Evolutionary conservation across 441 rosid genomes (phyloP), one percentile per base, ranked within the genome.

Genomic region (Adansonia rubrostipa): DNA sequence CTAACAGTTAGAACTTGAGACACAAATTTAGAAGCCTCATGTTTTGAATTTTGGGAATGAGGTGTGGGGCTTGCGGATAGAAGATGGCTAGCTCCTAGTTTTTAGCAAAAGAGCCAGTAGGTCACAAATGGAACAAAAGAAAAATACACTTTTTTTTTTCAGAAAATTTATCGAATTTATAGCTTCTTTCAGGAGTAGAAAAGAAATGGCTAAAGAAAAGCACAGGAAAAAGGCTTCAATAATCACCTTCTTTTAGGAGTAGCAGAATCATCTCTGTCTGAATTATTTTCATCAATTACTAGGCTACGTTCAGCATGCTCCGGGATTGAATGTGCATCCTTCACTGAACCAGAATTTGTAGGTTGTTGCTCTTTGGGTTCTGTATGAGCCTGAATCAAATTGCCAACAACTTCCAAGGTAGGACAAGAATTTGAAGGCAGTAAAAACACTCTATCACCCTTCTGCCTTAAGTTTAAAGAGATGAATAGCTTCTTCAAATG

Each of bases 401-500:
- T 86, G 76, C 90, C 96, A 62, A 92, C 89, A 22, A 84, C 62
- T 81, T 86, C 89, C 75, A 92, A 84, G 44, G 91, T 90, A 71
- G 96, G 93, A 82, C 76, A 61, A 74, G 40, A 77, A 74, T 83
- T 87, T 4, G 91, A 71, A 72, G 88, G 89, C 63, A 82, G 80
- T 79, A 93, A 73, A 80, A 93, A 93, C 2, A 96, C 90, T 74
- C 90, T 81, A 81, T 92, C 97, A 40, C 92, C 89, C 47, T 84
- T 90, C 72, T 92, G 94, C 80, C 87, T 87, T 45, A 94, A 89
- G 67, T 86, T 85, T 73, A 94, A 84, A 14, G 97, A 87, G 22
- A 79, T 20, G 81, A 94, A 96, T 69, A 96, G 84, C 91, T 83
- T 90, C 86, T 86, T 92, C 84, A 96, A 80, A 84, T 88, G 87